Evolutionary conservation across 192 early-diverging fungal genomes (phyloP), one percentile per base, ranked within the genome.

Genomic region (Coemansia sp.): DNA sequence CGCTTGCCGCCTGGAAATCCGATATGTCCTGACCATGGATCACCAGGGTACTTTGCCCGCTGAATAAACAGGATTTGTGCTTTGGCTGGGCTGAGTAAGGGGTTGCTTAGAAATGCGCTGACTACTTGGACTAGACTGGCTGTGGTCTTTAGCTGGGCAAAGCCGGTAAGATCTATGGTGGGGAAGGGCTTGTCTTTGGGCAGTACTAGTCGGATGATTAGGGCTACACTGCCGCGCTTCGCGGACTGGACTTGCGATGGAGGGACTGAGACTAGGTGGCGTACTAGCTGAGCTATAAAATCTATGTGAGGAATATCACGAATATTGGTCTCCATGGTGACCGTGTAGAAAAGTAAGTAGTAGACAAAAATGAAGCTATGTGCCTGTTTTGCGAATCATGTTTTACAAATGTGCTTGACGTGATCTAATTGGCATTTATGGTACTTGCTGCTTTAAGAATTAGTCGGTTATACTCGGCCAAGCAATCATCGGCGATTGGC

Each of bases 21-120:
- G 57, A 83, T 83, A 40, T 83, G 75, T 0, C 81, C 81, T 3
- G 81, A 83, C 81, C 81, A 83, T 20, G 81, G 81, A 43, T 83
- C 81, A 1, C 71, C 65, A 0, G 62, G 58, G 43, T 83, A 74
- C 68, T 62, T 49, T 27, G 81, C 72, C 2, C 81, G 75, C 65
- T 75, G 81, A 41, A 83, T 83, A 38, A 78, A 78, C 49, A 83
- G 65, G 0, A 78, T 44, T 50, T 83, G 80, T 31, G 76, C 75
- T 0, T 65, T 70, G 1, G 69, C 66, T 2, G 24, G 3, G 12
- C 2, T 1, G 2, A 75, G 34, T 2, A 2, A 49, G 0, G 43
- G 52, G 8, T 47, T 13, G 12, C 1, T 36, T 12, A 81, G 52
- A 27, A 68, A 76, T 20, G 22, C 15, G 11, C 68, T 38, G 13